A percentile compares a stretch with the other conserved stretches of the same genome.
Evolutionary conservation across 306 rosid genomes (phyloP).

Genomic region (Spatholobus suberectus): DNA sequence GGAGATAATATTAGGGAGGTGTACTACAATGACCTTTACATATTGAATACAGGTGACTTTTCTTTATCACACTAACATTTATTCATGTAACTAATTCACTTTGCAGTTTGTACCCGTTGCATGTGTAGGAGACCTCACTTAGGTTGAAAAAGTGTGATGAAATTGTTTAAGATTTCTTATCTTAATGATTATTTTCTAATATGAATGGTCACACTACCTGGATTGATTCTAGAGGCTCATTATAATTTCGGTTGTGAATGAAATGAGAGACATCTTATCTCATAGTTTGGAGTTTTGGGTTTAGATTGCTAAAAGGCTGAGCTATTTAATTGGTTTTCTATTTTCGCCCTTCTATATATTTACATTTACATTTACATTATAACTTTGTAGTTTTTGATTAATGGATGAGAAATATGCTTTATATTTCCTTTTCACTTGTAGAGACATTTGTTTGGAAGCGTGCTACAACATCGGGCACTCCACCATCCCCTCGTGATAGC

Average conservation of each 20-base stretch:
- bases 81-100: conserved; percentile 13
- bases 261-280: conserved; percentile 4
- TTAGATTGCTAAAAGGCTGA: not conserved
- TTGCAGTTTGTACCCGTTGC: not conserved
- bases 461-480: conserved; percentile 69
- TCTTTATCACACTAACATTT: conserved; percentile 11
- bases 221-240: not conserved
- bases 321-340: conserved; percentile 11
- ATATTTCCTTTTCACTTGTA: conserved; percentile 43
- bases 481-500: conserved; percentile 86
- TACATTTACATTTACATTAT: not conserved
- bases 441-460: conserved; percentile 77
- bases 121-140: conserved; percentile 1
- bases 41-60: conserved; percentile 76
- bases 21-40: conserved; percentile 78
- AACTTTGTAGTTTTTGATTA: not conserved
- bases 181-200: conserved; percentile 22
- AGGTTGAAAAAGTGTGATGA: not conserved
- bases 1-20: conserved; percentile 54
- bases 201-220: not conserved
- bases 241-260: not conserved
- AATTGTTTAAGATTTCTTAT: not conserved
- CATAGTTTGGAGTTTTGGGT: not conserved
- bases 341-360: not conserved
- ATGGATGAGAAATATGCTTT: not conserved